phyloP scores from a whole-genome alignment of 495 filamentous ascomycete genomes.

The Neurospora pannonica region DNA sequence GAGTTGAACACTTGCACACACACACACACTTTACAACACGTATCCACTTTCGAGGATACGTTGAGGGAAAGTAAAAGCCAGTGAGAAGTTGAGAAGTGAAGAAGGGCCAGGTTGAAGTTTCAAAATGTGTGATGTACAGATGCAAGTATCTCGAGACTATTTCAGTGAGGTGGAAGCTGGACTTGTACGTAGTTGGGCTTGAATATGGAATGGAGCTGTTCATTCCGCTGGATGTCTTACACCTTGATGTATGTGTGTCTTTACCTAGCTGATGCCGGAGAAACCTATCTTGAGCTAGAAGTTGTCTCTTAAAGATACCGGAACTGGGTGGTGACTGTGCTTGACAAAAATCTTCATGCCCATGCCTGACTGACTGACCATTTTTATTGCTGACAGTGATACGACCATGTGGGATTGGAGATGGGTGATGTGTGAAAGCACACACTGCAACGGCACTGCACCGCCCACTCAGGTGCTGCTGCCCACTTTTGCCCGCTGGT shows the following conservation, averaged over 20 bases:
- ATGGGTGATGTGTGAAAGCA: not conserved
- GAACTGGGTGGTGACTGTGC: not conserved
- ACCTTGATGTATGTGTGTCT: not conserved
- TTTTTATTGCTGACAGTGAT: not conserved
- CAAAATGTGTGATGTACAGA: not conserved
- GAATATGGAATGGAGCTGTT: not conserved
- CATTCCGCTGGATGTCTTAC: not conserved
- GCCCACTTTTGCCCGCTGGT: not conserved
- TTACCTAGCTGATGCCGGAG: not conserved
- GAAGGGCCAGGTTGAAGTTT: not conserved
- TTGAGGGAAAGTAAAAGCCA: not conserved
- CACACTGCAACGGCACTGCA: not conserved
- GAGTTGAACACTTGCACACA: not conserved
- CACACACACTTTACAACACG: not conserved
- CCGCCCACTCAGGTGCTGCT: not conserved
- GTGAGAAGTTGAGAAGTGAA: not conserved
- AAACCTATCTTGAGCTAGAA: not conserved
- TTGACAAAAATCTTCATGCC: not conserved
- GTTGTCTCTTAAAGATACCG: not conserved
- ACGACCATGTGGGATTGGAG: not conserved
- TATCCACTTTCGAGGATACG: not conserved
- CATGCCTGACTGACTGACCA: not conserved
- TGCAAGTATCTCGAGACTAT: not conserved
- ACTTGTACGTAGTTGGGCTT: not conserved
- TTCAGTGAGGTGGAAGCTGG: not conserved